Base-by-base conservation (phyloP, 768 basidiomycete genomes). In the Leccinum sublutescens region DNA sequence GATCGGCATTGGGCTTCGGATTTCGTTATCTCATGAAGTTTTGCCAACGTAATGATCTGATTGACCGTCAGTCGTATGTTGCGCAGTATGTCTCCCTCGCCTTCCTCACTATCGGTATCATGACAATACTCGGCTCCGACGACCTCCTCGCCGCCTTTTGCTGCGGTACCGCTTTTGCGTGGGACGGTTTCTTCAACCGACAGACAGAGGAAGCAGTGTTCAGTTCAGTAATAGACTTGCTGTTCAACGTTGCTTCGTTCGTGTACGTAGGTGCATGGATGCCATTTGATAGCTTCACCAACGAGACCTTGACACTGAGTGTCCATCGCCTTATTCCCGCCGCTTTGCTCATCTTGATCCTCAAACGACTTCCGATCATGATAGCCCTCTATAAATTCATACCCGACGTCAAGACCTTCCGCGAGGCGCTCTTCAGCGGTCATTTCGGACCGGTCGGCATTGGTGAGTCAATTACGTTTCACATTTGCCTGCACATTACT, bases 181-280 rank as follows among this genome's bases (percentile, higher is more conserved):
- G 94, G 94, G 95, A 96, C 69, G 93, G 88, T 36, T 95, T 94
- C 77, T 91, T 91, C 79, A 93, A 93, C 73, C 84, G 85, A 58
- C 93, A 95, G 68, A 97, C 95, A 0, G 95, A 97, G 70, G 95
- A 98, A 72, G 85, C 92, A 29, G 87, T 94, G 61, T 99, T 99
- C 79, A 91, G 88, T 64, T 93, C 92, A 74, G 95, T 98, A 66
- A 93, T 98, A 68, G 93, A 98, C 74, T 78, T 98, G 64, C 80
- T 98, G 58, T 96, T 97, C 84, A 98, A 98, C 76, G 84, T 94
- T 62, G 93, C 94, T 29, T 91, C 91, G 4, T 98, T 98, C 77
- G 87, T 98, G 53, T 98, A 90, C 69, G 89, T 98, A 61, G 97
- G 97, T 60, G 95, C 96, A 34, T 95, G 95, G 88, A 95, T 95